phyloP scores from a whole-genome alignment of 441 rosid genomes.

The Syzygium malaccense region DNA sequence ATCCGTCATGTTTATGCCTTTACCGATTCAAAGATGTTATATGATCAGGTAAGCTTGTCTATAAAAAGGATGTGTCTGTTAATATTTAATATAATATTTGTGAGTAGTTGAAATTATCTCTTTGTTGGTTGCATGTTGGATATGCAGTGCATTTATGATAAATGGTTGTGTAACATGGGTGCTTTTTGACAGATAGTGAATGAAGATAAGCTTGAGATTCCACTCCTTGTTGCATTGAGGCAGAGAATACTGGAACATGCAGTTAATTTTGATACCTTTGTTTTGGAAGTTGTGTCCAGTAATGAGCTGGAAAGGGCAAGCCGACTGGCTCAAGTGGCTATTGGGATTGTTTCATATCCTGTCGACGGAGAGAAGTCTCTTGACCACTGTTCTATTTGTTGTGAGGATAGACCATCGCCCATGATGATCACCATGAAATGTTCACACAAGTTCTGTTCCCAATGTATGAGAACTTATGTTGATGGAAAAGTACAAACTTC shows the following conservation, averaged over 20 bases:
- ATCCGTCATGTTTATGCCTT: slow-evolving; percentile 60
- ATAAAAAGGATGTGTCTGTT: neutral
- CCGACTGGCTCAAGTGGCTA: slow-evolving; percentile 67
- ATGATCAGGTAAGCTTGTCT: slow-evolving; percentile 55
- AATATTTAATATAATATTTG: neutral
- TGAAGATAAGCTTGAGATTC: slow-evolving; percentile 54
- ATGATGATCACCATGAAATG: slow-evolving; percentile 84
- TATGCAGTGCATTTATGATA: neutral
- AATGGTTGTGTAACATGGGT: neutral
- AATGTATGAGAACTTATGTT: slow-evolving; percentile 77
- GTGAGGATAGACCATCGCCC: slow-evolving; percentile 60
- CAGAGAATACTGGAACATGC: slow-evolving; percentile 66
- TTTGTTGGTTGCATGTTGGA: neutral
- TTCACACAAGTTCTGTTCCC: slow-evolving; percentile 90
- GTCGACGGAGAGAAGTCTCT: slow-evolving; percentile 25
- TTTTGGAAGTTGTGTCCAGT: slow-evolving; percentile 49
- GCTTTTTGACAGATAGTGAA: slow-evolving; percentile 42
- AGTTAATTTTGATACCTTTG: slow-evolving; percentile 54
- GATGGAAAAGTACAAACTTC: slow-evolving; percentile 73
- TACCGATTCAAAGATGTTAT: slow-evolving; percentile 61
- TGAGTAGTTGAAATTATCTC: neutral
- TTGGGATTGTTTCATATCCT: slow-evolving; percentile 62
- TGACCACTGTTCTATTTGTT: slow-evolving; percentile 77
- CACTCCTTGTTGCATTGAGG: slow-evolving; percentile 66
- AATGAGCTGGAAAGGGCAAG: slow-evolving; percentile 47